phyloP scores from a whole-genome alignment of 2,329 filamentous ascomycete genomes.

The Zymoseptoria crescenta region DNA sequence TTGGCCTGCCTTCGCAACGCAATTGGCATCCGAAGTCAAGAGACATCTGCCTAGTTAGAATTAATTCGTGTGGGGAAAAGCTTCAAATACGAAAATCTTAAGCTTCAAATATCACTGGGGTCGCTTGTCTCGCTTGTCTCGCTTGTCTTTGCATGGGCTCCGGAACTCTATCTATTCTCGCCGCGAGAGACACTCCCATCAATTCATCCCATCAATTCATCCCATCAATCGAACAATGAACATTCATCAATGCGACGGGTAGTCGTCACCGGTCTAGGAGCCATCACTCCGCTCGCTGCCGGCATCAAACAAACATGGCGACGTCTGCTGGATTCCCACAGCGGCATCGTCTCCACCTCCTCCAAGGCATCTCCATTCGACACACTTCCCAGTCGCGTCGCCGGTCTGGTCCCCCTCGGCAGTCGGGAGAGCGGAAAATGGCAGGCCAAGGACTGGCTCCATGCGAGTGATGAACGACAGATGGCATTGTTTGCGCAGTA shows the following conservation, averaged over 20 bases:
- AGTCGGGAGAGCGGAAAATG: constrained; percentile 36
- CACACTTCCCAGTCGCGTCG: constrained; percentile 74
- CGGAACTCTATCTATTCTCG: background rate
- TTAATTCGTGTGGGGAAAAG: too few species aligned
- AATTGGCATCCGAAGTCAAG: too few species aligned
- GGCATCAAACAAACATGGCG: constrained; percentile 64
- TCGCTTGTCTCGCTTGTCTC: too few species aligned
- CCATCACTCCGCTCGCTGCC: constrained; percentile 37
- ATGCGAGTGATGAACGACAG: constrained; percentile 55
- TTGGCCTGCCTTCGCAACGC: too few species aligned
- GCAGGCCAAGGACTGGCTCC: constrained; percentile 42
- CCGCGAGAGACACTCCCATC: background rate
- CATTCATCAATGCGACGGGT: constrained; percentile 40
- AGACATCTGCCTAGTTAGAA: too few species aligned
- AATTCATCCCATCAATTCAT: background rate
- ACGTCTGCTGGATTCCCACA: constrained; percentile 69
- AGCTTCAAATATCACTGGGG: too few species aligned
- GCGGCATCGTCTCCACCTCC: constrained; percentile 69
- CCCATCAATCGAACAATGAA: background rate
- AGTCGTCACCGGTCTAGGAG: constrained; percentile 43
- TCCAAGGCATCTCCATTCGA: constrained; percentile 56
- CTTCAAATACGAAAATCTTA: too few species aligned
- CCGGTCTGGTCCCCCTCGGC: constrained; percentile 67
- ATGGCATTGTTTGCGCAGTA: constrained; percentile 93
- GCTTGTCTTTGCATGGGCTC: background rate